Evolutionary conservation across 805 yeast species (phyloP).

Genomic region (Kregervanrija pseudodelftensis): DNA sequence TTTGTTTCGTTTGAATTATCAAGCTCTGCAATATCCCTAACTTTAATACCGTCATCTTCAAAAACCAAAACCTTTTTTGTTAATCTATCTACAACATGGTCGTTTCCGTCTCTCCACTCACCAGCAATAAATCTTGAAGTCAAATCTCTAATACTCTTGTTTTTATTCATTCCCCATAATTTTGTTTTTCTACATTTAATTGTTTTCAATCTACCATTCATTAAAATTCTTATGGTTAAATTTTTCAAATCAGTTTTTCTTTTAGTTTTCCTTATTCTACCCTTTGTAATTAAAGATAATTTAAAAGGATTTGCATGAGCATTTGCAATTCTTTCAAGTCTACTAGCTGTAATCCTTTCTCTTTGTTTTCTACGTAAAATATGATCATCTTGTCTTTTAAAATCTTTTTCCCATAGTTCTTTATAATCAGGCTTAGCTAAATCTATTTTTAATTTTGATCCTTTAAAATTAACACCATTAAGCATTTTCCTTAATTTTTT

Average conservation of each 20-base stretch:
- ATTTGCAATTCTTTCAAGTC: slow-evolving; percentile 38
- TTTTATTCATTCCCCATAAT: slow-evolving; percentile 86
- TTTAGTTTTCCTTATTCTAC: slow-evolving; percentile 52
- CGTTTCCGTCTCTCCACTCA: slow-evolving; percentile 74
- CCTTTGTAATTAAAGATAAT: slow-evolving; percentile 28
- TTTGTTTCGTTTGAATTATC: slow-evolving; percentile 8
- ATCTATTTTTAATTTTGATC: slow-evolving; percentile 53
- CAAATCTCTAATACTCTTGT: slow-evolving; percentile 52
- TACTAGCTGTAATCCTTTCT: slow-evolving; percentile 28
- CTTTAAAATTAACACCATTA: slow-evolving; percentile 72
- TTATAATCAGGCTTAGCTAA: slow-evolving; percentile 54
- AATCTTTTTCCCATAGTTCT: slow-evolving; percentile 40
- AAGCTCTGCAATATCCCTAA: slow-evolving; percentile 3
- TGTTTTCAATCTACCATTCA: slow-evolving; percentile 49
- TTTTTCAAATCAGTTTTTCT: slow-evolving; percentile 43
- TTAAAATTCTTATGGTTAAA: slow-evolving; percentile 58
- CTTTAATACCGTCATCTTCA: slow-evolving; percentile 14
- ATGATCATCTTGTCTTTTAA: slow-evolving; percentile 32
- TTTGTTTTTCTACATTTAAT: slow-evolving; percentile 65
- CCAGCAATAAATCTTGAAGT: slow-evolving; percentile 57
- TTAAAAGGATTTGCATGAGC: slow-evolving; percentile 32
- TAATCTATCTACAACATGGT: slow-evolving; percentile 67
- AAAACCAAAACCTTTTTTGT: slow-evolving; percentile 22
- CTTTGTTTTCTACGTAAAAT: slow-evolving; percentile 23
- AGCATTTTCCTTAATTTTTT: slow-evolving; percentile 47